A percentile compares a stretch with the other conserved stretches of the same genome.
These are phyloP conservation scores for Sphaerosporella brunnea DNA, from an alignment of 495 filamentous ascomycete genomes.

Conservation along the genomic window DNA sequence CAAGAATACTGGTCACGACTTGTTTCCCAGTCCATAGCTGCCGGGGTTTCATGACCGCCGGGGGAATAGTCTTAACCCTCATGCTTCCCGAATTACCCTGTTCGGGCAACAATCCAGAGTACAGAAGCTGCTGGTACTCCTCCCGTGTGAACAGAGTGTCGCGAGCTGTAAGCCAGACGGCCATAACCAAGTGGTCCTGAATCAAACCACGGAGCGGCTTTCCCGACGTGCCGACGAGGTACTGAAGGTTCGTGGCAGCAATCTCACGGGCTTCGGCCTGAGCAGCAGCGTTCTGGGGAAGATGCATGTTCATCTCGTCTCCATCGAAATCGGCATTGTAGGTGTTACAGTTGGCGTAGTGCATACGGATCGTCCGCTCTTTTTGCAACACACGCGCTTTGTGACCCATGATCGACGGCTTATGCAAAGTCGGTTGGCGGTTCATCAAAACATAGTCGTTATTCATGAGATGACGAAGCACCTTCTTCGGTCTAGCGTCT, in stretches of 20 bases:
- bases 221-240: slow-evolving; percentile 81
- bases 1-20: slow-evolving; percentile 77
- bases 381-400: slow-evolving; percentile 78
- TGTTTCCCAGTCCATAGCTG: slow-evolving; percentile 96
- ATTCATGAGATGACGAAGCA: slow-evolving; percentile 86
- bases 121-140: slow-evolving; percentile 85
- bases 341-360: slow-evolving; percentile 98
- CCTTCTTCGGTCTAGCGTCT: slow-evolving; percentile 80
- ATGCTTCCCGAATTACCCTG: slow-evolving; percentile 47
- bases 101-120: slow-evolving; percentile 76
- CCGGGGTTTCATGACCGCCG: slow-evolving; percentile 65
- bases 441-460: slow-evolving; percentile 98
- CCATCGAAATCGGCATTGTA: slow-evolving; percentile 99
- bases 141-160: slow-evolving; percentile 82
- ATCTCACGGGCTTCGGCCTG: slow-evolving; percentile 78
- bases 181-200: slow-evolving; percentile 95
- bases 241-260: slow-evolving; percentile 93
- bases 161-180: slow-evolving; percentile 71
- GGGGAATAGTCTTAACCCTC: slow-evolving; percentile 58
- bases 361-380: slow-evolving; percentile 96
- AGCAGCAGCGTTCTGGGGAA: slow-evolving; percentile 91
- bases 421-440: slow-evolving; percentile 96
- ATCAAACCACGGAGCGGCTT: slow-evolving; percentile 93
- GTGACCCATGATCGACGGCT: slow-evolving; percentile 99
- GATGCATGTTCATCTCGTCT: slow-evolving; percentile 99